phyloP scores from a whole-genome alignment of 306 rosid genomes.

The Dryas octopetala region DNA sequence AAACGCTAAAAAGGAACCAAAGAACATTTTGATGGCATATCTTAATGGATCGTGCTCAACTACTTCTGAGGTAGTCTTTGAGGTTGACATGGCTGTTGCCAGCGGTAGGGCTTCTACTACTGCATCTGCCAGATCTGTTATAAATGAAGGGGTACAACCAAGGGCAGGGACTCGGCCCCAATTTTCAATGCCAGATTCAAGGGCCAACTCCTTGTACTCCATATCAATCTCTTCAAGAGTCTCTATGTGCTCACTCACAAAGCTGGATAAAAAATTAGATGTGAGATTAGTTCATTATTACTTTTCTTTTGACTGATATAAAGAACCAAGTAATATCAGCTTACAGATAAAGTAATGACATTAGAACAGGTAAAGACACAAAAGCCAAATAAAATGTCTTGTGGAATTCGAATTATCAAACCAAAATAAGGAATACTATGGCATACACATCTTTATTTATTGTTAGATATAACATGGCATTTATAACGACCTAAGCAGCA shows the following conservation, averaged over 20 bases:
- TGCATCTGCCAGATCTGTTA: conserved; percentile 87
- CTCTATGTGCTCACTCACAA: conserved; percentile 98
- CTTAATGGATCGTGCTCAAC: conserved; percentile 49
- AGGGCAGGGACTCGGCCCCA: conserved; percentile 99
- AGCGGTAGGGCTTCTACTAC: conserved; percentile 91
- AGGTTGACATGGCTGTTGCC: conserved; percentile 60
- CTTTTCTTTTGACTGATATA: neutral
- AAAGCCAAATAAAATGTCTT: too few relatives aligned
- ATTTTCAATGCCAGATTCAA: conserved; percentile 85
- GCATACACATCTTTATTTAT: too few relatives aligned
- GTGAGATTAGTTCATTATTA: neutral
- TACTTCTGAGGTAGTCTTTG: conserved; percentile 42
- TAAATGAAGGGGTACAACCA: conserved; percentile 78
- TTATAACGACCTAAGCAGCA: too few relatives aligned
- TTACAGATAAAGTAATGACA: neutral
- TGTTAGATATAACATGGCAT: too few relatives aligned
- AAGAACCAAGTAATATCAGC: neutral
- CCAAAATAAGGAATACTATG: too few relatives aligned
- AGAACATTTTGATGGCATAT: conserved; percentile 60
- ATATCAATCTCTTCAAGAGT: conserved; percentile 98
- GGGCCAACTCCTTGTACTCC: conserved; percentile 91
- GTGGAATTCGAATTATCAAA: too few relatives aligned
- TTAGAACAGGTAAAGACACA: too few relatives aligned
- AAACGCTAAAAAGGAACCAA: conserved; percentile 77
- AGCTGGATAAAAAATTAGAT: conserved; percentile 47